phyloP scores from a whole-genome alignment of 2,329 filamentous ascomycete genomes.

The Neoascochyta sp. region DNA sequence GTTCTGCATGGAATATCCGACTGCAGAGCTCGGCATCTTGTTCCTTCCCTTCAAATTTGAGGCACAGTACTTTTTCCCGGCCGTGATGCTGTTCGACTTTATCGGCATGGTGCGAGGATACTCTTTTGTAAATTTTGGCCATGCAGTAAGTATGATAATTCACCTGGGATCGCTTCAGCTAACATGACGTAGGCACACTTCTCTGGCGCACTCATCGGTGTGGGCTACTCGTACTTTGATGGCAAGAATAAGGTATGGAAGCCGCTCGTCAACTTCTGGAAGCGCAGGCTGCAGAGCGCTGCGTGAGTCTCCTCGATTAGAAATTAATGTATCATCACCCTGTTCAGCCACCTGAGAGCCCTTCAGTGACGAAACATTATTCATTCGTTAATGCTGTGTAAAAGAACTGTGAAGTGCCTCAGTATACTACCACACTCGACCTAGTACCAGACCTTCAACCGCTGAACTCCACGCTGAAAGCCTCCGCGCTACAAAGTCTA shows the following conservation, averaged over 20 bases:
- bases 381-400: no score
- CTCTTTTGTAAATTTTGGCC: conserved; percentile 28
- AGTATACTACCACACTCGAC: no score
- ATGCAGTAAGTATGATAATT: conserved; percentile 26
- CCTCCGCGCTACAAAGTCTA: no score
- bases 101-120: conserved; percentile 30
- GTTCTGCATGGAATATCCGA: conserved; percentile 34
- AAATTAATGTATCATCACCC: no score
- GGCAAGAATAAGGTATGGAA: conserved; percentile 34
- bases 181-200: conserved; percentile 31
- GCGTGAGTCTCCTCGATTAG: neutral
- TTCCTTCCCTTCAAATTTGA: conserved; percentile 32
- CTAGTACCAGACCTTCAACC: no score
- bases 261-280: conserved; percentile 32
- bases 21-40: conserved; percentile 27
- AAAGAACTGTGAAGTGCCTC: no score
- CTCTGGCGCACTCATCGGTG: conserved; percentile 26
- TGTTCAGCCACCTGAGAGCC: no score
- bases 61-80: conserved; percentile 28
- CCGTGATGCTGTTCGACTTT: conserved; percentile 34
- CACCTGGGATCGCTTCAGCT: conserved; percentile 4
- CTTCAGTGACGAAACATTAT: no score
- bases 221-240: conserved; percentile 33
- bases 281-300: conserved; percentile 16
- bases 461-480: no score